These are phyloP conservation scores for Limonium bicolor DNA, from an alignment of 148 eudicot genomes.

Conservation along the genomic window DNA sequence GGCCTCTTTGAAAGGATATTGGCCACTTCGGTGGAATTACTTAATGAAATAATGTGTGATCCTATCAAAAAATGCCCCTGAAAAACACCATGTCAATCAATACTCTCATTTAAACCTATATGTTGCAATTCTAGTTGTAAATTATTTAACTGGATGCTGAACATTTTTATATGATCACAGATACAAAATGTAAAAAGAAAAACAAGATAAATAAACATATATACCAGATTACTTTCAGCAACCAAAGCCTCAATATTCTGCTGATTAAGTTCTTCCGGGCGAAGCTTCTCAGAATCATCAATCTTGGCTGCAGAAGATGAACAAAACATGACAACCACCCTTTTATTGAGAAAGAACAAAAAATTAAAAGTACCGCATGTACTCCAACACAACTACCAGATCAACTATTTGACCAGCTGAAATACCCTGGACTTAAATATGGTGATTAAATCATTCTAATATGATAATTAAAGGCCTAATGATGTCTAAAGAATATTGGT, in stretches of 20 bases:
- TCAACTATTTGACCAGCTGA: conserved; percentile 2
- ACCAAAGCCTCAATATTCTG: conserved; percentile 99
- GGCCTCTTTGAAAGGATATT: no score
- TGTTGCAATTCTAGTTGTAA: no score
- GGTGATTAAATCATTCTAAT: no score
- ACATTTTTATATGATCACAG: background rate
- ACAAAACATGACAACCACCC: background rate
- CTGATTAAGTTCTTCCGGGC: conserved; percentile 96
- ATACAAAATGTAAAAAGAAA: background rate
- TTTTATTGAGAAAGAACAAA: background rate
- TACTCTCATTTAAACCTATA: no score
- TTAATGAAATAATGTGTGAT: background rate
- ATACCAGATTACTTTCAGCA: conserved; percentile 89
- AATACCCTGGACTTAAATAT: no score
- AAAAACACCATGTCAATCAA: background rate
- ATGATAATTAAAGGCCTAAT: no score
- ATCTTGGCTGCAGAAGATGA: conserved; percentile 36
- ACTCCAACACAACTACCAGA: no score
- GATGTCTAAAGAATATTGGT: no score
- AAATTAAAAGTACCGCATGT: background rate
- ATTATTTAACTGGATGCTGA: no score
- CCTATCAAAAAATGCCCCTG: background rate
- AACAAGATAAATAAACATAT: conserved; percentile 4
- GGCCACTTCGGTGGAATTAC: background rate
- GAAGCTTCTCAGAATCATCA: conserved; percentile 70